Evolutionary conservation across 129 eudicot genomes (phyloP).

Genomic region (Silybum marianum): DNA sequence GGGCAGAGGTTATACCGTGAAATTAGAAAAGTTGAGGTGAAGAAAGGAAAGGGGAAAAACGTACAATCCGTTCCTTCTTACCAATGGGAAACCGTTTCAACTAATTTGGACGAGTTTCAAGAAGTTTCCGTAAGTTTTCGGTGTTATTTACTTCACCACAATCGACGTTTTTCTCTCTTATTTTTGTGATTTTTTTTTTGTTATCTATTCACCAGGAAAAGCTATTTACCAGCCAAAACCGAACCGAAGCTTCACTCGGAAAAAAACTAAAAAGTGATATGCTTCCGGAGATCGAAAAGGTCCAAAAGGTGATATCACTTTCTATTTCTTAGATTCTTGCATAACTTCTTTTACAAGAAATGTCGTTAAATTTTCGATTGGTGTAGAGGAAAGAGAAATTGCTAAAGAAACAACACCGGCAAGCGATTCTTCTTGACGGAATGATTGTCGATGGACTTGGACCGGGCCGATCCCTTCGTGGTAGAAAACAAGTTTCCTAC

Average conservation of each 20-base stretch:
- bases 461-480: constrained; percentile 93
- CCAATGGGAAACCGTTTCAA: constrained; percentile 96
- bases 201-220: constrained; percentile 62
- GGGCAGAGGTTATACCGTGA: constrained; percentile 97
- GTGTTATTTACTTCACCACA: not conserved
- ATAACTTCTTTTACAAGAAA: not conserved
- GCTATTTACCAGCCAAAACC: constrained; percentile 78
- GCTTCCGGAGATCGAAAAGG: constrained; percentile 98
- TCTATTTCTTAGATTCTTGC: not conserved
- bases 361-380: constrained; percentile 6
- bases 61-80: constrained; percentile 73
- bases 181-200: not conserved
- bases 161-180: not conserved
- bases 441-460: constrained; percentile 76
- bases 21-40: constrained; percentile 82
- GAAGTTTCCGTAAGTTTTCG: constrained; percentile 78
- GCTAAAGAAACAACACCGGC: constrained; percentile 88
- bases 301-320: constrained; percentile 64
- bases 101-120: constrained; percentile 88
- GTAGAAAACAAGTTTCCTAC: constrained; percentile 94
- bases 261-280: constrained; percentile 83
- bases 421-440: constrained; percentile 87
- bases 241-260: constrained; percentile 87
- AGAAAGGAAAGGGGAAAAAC: constrained; percentile 81
- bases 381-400: constrained; percentile 79